A percentile compares a stretch with the other conserved stretches of the same genome.
Evolutionary conservation across 805 yeast genomes (phyloP).

Genomic region (Metschnikowia noctiluminum): DNA sequence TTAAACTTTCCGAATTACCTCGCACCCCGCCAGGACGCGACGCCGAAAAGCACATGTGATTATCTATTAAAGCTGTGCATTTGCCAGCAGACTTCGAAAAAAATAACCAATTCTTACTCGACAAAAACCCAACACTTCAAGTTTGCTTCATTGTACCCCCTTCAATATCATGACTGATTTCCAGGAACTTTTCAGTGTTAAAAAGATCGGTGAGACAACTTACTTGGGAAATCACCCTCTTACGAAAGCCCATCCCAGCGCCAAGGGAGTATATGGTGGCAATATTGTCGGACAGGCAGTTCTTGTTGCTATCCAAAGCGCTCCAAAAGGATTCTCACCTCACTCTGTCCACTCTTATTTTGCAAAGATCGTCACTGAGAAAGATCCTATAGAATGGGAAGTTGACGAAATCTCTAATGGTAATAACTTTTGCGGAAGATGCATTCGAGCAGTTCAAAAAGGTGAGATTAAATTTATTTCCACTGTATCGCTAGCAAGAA

Average conservation of each 20-base stretch:
- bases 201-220: slow-evolving; percentile 2
- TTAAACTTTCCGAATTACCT: neutral
- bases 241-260: slow-evolving; percentile 24
- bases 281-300: slow-evolving; percentile 34
- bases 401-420: slow-evolving; percentile 37
- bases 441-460: slow-evolving; percentile 30
- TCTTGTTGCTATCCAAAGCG: slow-evolving; percentile 34
- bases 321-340: slow-evolving; percentile 35
- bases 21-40: neutral
- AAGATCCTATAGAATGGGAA: slow-evolving; percentile 25
- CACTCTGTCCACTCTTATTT: slow-evolving; percentile 41
- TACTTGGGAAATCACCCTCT: slow-evolving; percentile 18
- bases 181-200: slow-evolving; percentile 10
- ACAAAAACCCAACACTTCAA: neutral
- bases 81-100: neutral
- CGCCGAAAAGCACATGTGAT: neutral
- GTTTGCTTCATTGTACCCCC: too few relatives aligned
- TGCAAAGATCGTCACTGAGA: slow-evolving; percentile 36
- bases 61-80: neutral
- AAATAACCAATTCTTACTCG: neutral
- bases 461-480: slow-evolving; percentile 30
- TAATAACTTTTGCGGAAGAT: slow-evolving; percentile 33
- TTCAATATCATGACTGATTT: slow-evolving; percentile 9
- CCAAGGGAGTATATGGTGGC: slow-evolving; percentile 42
- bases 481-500: slow-evolving; percentile 34